phyloP scores from a whole-genome alignment of 2,329 filamentous ascomycete species.

The Pseudogymnoascus sp. region DNA sequence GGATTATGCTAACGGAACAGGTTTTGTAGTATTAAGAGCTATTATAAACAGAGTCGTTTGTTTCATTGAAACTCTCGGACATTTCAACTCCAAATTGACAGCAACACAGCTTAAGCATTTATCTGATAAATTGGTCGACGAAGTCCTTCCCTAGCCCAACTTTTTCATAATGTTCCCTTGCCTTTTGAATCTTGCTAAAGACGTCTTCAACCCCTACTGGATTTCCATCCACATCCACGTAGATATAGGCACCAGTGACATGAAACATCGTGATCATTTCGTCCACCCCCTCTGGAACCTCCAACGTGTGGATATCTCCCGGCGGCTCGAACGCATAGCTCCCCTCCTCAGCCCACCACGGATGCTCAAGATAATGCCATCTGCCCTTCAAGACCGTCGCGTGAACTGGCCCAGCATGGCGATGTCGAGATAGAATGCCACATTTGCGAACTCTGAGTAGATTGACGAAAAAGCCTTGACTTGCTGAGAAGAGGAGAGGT shows the following conservation, averaged over 20 bases:
- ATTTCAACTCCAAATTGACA: neutral
- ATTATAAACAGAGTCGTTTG: neutral
- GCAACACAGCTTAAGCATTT: neutral
- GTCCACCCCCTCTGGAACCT: slow-evolving; percentile 28
- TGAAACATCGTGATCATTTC: slow-evolving; percentile 32
- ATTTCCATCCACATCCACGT: slow-evolving; percentile 28
- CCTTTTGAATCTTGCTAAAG: slow-evolving; percentile 28
- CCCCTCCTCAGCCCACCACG: slow-evolving; percentile 31
- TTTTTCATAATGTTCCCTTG: slow-evolving; percentile 27
- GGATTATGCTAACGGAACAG: neutral
- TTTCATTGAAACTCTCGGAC: neutral
- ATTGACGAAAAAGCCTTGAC: slow-evolving; percentile 29
- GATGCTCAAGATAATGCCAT: slow-evolving; percentile 32
- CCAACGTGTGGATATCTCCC: slow-evolving; percentile 31
- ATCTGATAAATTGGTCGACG: slow-evolving; percentile 25
- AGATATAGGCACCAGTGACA: slow-evolving; percentile 31
- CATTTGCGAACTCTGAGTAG: slow-evolving; percentile 27
- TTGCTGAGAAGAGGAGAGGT: slow-evolving; percentile 26
- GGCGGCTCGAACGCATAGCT: slow-evolving; percentile 30
- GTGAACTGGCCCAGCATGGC: slow-evolving; percentile 29
- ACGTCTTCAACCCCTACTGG: slow-evolving; percentile 29
- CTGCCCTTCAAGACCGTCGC: slow-evolving; percentile 27
- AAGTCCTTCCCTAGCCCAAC: slow-evolving; percentile 27
- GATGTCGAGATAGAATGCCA: slow-evolving; percentile 29
- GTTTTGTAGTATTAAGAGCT: neutral